Evolutionary conservation across 2,329 filamentous ascomycete genomes (phyloP).

Genomic region (Penicillium crustosum): DNA sequence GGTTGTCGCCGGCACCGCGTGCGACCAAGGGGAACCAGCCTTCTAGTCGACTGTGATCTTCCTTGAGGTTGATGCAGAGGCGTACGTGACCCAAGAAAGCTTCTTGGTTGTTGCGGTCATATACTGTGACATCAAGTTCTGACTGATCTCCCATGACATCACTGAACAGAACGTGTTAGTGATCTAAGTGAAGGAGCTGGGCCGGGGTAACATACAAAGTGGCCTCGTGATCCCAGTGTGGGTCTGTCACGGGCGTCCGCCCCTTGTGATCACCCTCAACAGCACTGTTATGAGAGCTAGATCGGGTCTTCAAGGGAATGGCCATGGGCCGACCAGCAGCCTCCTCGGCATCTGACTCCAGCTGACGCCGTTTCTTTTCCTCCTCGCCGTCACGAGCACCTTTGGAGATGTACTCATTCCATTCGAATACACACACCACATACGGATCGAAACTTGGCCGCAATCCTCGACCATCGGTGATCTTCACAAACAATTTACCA

Average conservation of each 20-base stretch:
- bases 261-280: constrained; percentile 62
- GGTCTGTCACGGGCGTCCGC: constrained; percentile 71
- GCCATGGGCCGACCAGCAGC: constrained; percentile 79
- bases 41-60: constrained; percentile 69
- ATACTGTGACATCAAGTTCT: constrained; percentile 88
- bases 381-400: constrained; percentile 67
- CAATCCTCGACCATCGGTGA: constrained; percentile 79
- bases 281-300: constrained; percentile 91
- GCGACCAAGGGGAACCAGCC: constrained; percentile 84
- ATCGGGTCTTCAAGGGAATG: constrained; percentile 94
- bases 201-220: constrained; percentile 71
- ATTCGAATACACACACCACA: constrained; percentile 93
- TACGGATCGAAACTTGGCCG: constrained; percentile 85
- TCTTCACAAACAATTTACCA: constrained; percentile 86
- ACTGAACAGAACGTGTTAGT: constrained; percentile 49
- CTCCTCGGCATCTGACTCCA: constrained; percentile 65
- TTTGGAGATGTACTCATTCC: constrained; percentile 91
- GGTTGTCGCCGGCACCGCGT: constrained; percentile 74
- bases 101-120: constrained; percentile 81
- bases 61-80: constrained; percentile 68
- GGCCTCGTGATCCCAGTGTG: constrained; percentile 93
- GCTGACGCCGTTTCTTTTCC: constrained; percentile 60
- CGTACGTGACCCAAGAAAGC: constrained; percentile 90
- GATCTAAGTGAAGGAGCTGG: background rate
- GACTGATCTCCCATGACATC: constrained; percentile 92